A percentile compares a stretch with the other conserved stretches of the same genome.
phyloP scores from a whole-genome alignment of 2,329 filamentous ascomycete species.

The Colletotrichum sp. region DNA sequence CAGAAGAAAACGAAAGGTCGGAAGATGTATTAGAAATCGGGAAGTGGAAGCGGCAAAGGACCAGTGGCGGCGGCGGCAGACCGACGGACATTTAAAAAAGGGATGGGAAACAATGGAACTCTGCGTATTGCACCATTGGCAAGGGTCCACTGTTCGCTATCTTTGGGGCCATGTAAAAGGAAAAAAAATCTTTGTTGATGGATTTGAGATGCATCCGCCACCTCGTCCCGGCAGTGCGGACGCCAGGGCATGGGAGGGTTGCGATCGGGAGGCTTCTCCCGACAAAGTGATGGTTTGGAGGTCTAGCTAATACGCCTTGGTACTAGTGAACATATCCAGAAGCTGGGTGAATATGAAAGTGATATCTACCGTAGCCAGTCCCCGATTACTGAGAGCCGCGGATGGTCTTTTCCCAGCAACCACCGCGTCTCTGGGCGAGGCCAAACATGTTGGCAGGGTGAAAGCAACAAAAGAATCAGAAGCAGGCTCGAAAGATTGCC shows the following conservation, averaged over 20 bases:
- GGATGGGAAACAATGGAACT: not conserved
- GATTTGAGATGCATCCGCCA: not conserved
- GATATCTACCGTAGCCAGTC: not conserved
- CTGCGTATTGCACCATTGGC: constrained; percentile 2
- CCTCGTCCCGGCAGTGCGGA: not conserved
- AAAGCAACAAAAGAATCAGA: not conserved
- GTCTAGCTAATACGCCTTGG: not conserved
- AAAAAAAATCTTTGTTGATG: not conserved
- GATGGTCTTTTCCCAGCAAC: not conserved
- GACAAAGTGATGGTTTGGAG: not conserved
- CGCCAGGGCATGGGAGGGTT: not conserved
- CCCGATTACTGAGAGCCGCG: not conserved
- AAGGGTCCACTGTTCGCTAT: constrained; percentile 2
- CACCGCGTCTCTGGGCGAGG: not conserved
- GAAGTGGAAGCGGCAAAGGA: not conserved
- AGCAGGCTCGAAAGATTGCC: not conserved
- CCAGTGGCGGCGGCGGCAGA: not conserved
- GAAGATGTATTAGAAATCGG: not conserved
- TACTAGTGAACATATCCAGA: not conserved
- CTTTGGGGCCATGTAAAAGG: not conserved
- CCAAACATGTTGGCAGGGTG: not conserved
- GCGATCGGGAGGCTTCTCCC: not conserved
- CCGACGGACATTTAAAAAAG: not conserved
- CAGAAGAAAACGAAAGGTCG: not conserved
- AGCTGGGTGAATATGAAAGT: not conserved